Evolutionary conservation across 768 basidiomycete genomes (phyloP).

Genomic region (Tubosaeta brunneosetosa): DNA sequence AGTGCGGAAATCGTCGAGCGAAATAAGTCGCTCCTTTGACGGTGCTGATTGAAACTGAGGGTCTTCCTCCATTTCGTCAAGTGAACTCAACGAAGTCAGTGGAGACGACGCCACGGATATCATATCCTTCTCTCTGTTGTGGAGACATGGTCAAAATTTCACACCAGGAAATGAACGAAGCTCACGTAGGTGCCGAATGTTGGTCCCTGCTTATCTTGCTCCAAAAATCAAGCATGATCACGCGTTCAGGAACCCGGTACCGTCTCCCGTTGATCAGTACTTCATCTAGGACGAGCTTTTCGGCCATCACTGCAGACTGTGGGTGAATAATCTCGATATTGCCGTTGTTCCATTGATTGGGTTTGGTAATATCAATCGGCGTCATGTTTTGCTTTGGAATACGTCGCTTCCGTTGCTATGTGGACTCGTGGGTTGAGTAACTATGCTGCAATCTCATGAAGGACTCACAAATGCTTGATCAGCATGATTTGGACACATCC

Average conservation of each 20-base stretch:
- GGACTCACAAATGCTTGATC: conserved; percentile 74
- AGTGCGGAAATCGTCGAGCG: conserved; percentile 48
- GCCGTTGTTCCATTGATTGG: conserved; percentile 81
- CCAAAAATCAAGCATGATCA: conserved; percentile 96
- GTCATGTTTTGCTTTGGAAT: conserved; percentile 65
- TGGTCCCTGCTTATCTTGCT: conserved; percentile 58
- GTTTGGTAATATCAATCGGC: conserved; percentile 71
- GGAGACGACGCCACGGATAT: conserved; percentile 65
- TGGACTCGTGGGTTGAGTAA: conserved; percentile 4
- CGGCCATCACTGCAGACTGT: conserved; percentile 43
- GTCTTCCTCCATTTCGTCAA: conserved; percentile 52
- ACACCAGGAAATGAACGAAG: conserved; percentile 5
- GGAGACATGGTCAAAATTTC: background rate
- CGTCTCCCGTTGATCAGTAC: conserved; percentile 83
- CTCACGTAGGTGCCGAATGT: conserved; percentile 40
- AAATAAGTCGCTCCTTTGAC: conserved; percentile 27
- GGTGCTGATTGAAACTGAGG: conserved; percentile 21
- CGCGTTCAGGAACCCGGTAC: conserved; percentile 88
- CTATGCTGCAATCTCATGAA: background rate
- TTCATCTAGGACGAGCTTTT: conserved; percentile 67
- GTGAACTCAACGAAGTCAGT: conserved; percentile 66
- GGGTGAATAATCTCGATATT: conserved; percentile 83
- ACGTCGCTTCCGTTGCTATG: conserved; percentile 73
- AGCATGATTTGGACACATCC: conserved; percentile 99
- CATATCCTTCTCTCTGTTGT: conserved; percentile 17